phyloP scores from a whole-genome alignment of 2,329 filamentous ascomycete species.

The Chalaropsis thielavioides region DNA sequence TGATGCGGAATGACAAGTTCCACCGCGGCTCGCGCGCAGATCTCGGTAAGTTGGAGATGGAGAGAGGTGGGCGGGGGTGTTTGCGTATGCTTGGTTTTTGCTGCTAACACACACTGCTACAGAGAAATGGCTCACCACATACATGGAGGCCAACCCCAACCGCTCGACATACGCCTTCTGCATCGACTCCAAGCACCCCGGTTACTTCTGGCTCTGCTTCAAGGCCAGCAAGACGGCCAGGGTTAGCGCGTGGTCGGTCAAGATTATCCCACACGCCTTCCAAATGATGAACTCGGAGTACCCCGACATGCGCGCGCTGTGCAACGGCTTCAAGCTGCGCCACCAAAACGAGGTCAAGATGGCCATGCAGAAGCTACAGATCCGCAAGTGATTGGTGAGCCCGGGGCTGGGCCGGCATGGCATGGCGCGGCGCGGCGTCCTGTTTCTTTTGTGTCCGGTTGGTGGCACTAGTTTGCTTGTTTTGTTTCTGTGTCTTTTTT shows the following conservation, averaged over 20 bases:
- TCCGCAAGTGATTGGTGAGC: conserved; percentile 12
- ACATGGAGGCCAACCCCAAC: conserved; percentile 89
- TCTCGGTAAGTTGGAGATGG: conserved; percentile 68
- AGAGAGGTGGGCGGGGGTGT: too few relatives aligned
- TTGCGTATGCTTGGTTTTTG: background rate
- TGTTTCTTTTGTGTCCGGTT: too few relatives aligned
- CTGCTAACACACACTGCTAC: conserved; percentile 20
- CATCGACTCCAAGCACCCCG: conserved; percentile 78
- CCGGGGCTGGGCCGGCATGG: background rate
- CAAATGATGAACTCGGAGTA: conserved; percentile 81
- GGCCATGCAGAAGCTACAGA: conserved; percentile 23
- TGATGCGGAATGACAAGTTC: conserved; percentile 90
- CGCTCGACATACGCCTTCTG: conserved; percentile 93
- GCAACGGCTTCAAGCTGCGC: conserved; percentile 91
- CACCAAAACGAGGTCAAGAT: conserved; percentile 54
- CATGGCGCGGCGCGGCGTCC: too few relatives aligned
- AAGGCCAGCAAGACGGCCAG: conserved; percentile 67
- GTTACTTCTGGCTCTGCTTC: conserved; percentile 93
- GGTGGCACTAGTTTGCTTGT: too few relatives aligned
- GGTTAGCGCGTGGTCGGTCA: conserved; percentile 69
- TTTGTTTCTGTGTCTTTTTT: too few relatives aligned
- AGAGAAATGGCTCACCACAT: conserved; percentile 94
- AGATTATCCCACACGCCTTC: conserved; percentile 84
- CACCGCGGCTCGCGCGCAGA: conserved; percentile 66
- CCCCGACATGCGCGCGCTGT: conserved; percentile 85